Base-by-base conservation (phyloP, 345 rosid genomes). In the Camelina hispida region DNA sequence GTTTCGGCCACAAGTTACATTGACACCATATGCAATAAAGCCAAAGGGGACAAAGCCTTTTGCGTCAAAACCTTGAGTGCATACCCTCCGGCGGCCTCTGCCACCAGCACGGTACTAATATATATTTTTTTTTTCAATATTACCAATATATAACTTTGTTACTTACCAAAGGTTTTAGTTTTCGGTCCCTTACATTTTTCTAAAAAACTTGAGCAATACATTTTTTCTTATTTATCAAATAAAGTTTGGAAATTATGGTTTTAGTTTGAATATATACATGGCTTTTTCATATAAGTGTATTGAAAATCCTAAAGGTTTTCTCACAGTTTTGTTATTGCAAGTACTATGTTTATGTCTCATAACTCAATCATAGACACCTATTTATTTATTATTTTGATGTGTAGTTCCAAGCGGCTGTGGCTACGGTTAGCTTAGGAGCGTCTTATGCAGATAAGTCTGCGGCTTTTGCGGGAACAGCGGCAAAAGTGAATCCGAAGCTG, bases 21-120 rank as follows among this genome's bases (percentile, higher is more conserved):
- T 4, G 16, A 23, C 5, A 34, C 35, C 59, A 53, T 73, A 54
- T 64, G 77, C 37, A 3, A 54, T 18, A 9, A 3, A 5, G 63
- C 54, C 14, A 20, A 23, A 3, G 25, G 37, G 37, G 37, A 54
- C 64, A 73, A 54, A 54, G 43, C 48, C 64, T 73, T 73, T 28
- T 73, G 77, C 64, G 1, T n/a, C 57, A 18, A 73, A 18, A 54
- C 77, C 10, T 62, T 73, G 64, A 73, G 10, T 0, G 56, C 56
- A 9, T 64, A 63, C 54, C 63, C 71, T 54, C 55, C 47, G 2
- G 77, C 48, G 0, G 64, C 48, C 14, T 43, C 56, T 17, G 64
- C 71, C 47, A 28, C 64, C 47, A 40, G 4, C 46, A 15, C 6
- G 71, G 77, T 73, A 73, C 75, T 13, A 22, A 43, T 62, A 15